Percentiles rank a stretch among this genome's conserved stretches.
Conservation (phyloP, 2,329 filamentous ascomycete species). For the Pseudophaeomoniella oleicola region DNA sequence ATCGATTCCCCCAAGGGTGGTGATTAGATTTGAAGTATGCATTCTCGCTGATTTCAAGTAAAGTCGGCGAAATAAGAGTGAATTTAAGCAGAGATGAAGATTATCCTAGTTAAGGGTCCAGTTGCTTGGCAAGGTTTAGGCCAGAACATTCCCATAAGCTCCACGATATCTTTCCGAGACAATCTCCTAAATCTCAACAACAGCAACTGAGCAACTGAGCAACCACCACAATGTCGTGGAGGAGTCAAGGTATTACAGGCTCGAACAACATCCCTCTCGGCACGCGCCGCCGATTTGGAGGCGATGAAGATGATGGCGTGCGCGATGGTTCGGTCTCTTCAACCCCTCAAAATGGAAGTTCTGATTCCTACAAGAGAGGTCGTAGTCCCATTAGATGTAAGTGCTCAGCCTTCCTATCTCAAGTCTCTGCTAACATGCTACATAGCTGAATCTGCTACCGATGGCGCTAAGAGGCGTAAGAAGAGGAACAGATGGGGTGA, state of each 20-base stretch:
- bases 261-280: constrained; percentile 97
- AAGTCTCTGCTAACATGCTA: constrained; percentile 11
- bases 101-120: too few relatives aligned
- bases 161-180: too few relatives aligned
- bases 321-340: constrained; percentile 26
- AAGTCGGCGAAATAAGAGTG: too few relatives aligned
- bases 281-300: constrained; percentile 65
- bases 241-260: constrained; percentile 70
- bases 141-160: too few relatives aligned
- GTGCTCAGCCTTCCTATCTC: constrained; percentile 16
- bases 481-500: constrained; percentile 99
- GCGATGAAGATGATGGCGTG: constrained; percentile 40
- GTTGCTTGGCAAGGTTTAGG: too few relatives aligned
- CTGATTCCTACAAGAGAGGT: constrained; percentile 59
- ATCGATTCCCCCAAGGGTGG: too few relatives aligned
- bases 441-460: constrained; percentile 37
- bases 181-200: too few relatives aligned
- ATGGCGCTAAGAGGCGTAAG: constrained; percentile 81
- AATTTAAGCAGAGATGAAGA: too few relatives aligned
- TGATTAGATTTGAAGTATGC: too few relatives aligned
- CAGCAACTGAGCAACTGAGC: too few relatives aligned
- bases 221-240: constrained; percentile 47
- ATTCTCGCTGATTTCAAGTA: too few relatives aligned
- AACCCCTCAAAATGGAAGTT: constrained; percentile 30
- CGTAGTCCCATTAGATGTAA: constrained; percentile 75